A percentile compares a stretch with the other conserved stretches of the same genome.
Conservation (phyloP, 75 land plant genomes). For the Picea sitchensis region DNA sequence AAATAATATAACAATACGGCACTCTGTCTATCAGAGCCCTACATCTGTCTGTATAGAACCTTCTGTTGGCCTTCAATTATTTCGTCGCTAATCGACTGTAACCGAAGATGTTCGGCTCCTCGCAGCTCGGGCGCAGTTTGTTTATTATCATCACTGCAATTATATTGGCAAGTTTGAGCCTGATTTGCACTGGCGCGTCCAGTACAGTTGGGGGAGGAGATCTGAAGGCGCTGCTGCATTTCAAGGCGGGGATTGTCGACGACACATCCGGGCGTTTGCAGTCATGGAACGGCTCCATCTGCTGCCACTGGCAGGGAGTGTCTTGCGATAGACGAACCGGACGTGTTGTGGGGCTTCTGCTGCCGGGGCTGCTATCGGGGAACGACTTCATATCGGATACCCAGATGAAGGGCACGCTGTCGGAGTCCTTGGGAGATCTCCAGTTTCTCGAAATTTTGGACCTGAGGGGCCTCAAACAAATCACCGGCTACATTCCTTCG, state of each 20-base stretch:
- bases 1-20: no score
- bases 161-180: no score
- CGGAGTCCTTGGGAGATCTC: conserved; percentile 42
- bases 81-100: no score
- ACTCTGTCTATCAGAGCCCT: no score
- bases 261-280: conserved; percentile 27
- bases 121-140: no score
- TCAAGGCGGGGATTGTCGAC: conserved; percentile 32
- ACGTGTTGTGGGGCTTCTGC: conserved; percentile 34
- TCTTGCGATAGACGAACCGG: conserved; percentile 28
- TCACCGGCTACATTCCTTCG: conserved; percentile 41
- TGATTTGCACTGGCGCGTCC: no score
- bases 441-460: conserved; percentile 38
- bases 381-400: conserved; percentile 21
- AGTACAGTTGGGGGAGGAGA: conserved; percentile 8
- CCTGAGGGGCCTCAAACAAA: conserved; percentile 38
- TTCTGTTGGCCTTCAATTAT: no score
- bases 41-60: no score
- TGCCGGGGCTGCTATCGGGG: conserved; percentile 27
- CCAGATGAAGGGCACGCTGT: conserved; percentile 40
- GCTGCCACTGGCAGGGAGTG: conserved; percentile 41
- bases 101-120: no score
- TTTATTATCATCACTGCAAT: no score
- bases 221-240: conserved; percentile 25
- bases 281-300: conserved; percentile 38